These are phyloP conservation scores for Phytophthora tentaculata DNA, from an alignment of 352 stramenopile genomes.

Conservation along the genomic window DNA sequence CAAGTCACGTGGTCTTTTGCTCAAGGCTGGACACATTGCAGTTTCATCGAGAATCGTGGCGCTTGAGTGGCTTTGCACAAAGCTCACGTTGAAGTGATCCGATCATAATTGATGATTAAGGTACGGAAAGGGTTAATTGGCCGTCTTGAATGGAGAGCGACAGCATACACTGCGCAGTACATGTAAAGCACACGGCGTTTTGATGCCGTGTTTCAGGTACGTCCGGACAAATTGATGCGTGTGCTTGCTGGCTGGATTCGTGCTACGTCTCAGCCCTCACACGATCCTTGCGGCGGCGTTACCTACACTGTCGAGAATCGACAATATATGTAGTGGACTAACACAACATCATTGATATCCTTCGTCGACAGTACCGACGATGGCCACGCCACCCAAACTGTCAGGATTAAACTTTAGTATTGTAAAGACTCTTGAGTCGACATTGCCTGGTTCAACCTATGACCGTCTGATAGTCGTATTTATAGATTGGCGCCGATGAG, in stretches of 20 bases:
- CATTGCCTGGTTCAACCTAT: neutral
- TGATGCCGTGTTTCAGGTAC: neutral
- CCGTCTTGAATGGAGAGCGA: neutral
- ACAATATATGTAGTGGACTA: no score
- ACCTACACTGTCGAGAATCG: no score
- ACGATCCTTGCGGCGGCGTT: no score
- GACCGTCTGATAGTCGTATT: neutral
- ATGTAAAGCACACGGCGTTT: neutral
- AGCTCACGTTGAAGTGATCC: neutral
- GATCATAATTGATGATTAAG: neutral
- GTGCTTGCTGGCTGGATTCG: neutral
- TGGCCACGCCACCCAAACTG: neutral
- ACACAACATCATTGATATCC: neutral
- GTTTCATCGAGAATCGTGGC: no score
- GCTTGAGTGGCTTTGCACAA: neutral
- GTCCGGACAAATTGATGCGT: neutral
- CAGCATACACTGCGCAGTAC: neutral
- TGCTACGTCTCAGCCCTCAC: no score
- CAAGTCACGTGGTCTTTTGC: no score
- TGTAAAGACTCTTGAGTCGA: no score
- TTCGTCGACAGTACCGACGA: neutral
- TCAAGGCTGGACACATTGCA: no score
- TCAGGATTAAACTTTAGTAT: neutral
- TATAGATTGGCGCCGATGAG: neutral
- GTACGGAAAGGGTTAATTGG: no score